Conservation (phyloP, 1,284 basidiomycete species). For the Entoloma clypeatum region DNA sequence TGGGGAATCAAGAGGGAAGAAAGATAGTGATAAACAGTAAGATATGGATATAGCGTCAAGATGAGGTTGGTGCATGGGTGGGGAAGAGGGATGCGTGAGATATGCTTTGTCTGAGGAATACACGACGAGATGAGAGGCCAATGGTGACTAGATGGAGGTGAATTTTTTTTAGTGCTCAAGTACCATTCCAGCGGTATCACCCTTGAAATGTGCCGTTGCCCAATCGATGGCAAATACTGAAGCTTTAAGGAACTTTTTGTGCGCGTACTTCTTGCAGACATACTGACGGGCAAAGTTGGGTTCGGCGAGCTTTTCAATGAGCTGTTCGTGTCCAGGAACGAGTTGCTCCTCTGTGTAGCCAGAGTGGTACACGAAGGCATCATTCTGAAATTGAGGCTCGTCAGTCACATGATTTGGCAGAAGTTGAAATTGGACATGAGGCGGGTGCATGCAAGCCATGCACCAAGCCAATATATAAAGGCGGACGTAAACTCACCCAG, state of each 20-base stretch:
- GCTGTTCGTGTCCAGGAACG: constrained; percentile 74
- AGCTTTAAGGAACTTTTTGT: constrained; percentile 95
- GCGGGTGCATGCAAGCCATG: constrained; percentile 14
- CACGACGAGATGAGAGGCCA: constrained; percentile 16
- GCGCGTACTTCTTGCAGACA: constrained; percentile 95
- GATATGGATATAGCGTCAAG: constrained; percentile 23
- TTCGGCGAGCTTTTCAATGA: constrained; percentile 84
- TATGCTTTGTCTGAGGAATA: constrained; percentile 21
- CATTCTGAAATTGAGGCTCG: constrained; percentile 55
- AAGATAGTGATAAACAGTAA: constrained; percentile 19
- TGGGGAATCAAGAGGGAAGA: constrained; percentile 20
- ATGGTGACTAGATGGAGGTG: constrained; percentile 18
- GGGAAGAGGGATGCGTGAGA: constrained; percentile 14
- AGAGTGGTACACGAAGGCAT: constrained; percentile 92
- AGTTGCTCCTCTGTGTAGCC: constrained; percentile 91
- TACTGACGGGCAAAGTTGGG: constrained; percentile 81
- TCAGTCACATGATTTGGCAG: constrained; percentile 47
- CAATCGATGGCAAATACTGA: constrained; percentile 70
- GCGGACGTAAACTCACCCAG: constrained; percentile 69
- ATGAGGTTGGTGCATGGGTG: constrained; percentile 16
- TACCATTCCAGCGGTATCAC: constrained; percentile 40
- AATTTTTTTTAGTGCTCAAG: constrained; percentile 39
- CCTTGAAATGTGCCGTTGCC: constrained; percentile 45
- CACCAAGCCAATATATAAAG: constrained; percentile 17
- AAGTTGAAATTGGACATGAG: constrained; percentile 19